A percentile compares a stretch with the other conserved stretches of the same genome.
Evolutionary conservation across 176 grass and related monocot genomes (phyloP).

Genomic region (Rhynchospora pubera): DNA sequence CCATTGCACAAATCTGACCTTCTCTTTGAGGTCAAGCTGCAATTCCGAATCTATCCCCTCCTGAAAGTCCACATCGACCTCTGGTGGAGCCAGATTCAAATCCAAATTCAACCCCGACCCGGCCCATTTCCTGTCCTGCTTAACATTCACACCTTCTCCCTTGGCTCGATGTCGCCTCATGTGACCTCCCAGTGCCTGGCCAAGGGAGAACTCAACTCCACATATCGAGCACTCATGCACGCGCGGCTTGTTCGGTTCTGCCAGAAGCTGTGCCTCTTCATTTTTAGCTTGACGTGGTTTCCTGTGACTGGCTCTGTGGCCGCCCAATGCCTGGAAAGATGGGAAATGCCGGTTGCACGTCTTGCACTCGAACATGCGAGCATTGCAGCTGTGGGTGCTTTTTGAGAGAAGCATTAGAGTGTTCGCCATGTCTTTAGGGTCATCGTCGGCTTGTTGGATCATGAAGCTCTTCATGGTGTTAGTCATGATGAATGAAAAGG

Average conservation of each 20-base stretch:
- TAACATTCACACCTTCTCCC: slow-evolving; percentile 4
- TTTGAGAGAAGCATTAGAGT: slow-evolving; percentile 1
- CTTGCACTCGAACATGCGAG: slow-evolving; percentile 31
- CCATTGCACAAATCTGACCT: slow-evolving; percentile 20
- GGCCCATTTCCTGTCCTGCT: neutral
- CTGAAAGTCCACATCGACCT: neutral
- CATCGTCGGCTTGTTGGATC: neutral
- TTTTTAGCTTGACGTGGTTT: neutral
- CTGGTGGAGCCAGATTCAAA: slow-evolving; percentile 24
- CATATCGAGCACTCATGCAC: slow-evolving; percentile 39
- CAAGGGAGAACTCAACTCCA: slow-evolving; percentile 28
- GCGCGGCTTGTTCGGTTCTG: neutral
- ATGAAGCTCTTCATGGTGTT: slow-evolving; percentile 2
- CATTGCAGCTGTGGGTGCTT: neutral
- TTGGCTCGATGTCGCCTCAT: slow-evolving; percentile 29
- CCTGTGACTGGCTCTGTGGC: slow-evolving; percentile 30
- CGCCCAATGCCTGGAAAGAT: slow-evolving; percentile 25
- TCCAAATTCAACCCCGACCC: slow-evolving; percentile 25
- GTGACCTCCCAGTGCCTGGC: slow-evolving; percentile 19
- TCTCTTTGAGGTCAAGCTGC: slow-evolving; percentile 9
- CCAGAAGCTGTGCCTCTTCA: neutral
- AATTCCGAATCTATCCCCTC: neutral
- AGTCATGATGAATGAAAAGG: neutral
- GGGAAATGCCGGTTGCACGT: slow-evolving; percentile 31
- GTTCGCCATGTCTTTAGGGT: neutral